Evolutionary conservation across 2,329 filamentous ascomycete species (phyloP), one percentile per base, ranked within the genome.

Genomic region (Colletotrichum lindemuthianum): DNA sequence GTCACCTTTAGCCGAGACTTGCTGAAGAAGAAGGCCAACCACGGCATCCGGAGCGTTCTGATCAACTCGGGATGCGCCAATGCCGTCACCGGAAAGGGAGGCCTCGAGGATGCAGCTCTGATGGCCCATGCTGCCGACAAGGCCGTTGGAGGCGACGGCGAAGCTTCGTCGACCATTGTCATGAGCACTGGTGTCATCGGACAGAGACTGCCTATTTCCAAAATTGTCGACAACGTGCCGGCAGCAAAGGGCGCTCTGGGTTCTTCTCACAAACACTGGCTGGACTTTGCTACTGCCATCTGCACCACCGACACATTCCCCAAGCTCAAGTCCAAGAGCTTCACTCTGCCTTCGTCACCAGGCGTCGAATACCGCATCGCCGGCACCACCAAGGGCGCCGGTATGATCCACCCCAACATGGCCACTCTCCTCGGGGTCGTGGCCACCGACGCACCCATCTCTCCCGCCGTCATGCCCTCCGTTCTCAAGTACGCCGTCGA

Each of bases 361-460:
- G 84, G 84, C 15, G 82, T 88, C 53, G 89, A 90, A 75, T 99
- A 97, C 80, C 86, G 87, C 71, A 90, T 99, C 53, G 93, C 92
- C 11, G 96, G 96, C 71, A 96, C 97, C 88, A 97, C 95, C 73
- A 99, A 99, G 82, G 96, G 96, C 61, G 96, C 96, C 6, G 96
- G 96, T 73, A 99, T 99, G 96, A 97, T 99, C 76, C 94, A 97
- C 75, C 96, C 96, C 51, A 98, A 99, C 82, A 97, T 99, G 94
- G 96, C 93, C 36, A 99, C 96, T 1, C 86, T 98, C 39, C 88
- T 99, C 40, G 93, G 92, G 58, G 91, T 98, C 66, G 86, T 98
- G 72, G 93, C 92, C 72, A 99, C 96, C 12, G 96, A 99, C 72
- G 95, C 91, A 1, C 91, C 93, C 36, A 87, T 98, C 72, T 84